These are phyloP conservation scores for Candida smagusa DNA, from an alignment of 1,139 yeast genomes.

Conservation along the genomic window DNA sequence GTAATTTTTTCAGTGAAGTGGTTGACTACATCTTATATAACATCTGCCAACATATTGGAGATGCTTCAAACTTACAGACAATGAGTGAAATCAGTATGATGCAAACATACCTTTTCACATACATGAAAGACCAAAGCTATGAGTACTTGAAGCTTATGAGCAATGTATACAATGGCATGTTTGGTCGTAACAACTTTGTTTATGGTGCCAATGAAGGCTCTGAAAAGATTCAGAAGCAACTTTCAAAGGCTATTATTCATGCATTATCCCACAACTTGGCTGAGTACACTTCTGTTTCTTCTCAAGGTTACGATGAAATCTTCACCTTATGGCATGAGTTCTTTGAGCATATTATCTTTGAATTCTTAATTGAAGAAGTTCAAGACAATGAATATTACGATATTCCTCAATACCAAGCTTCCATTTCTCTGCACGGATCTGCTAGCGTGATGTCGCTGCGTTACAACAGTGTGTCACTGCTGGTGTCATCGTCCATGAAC, in stretches of 20 bases:
- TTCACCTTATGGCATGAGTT: constrained; percentile 19
- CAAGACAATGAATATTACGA: background rate
- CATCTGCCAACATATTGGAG: constrained; percentile 15
- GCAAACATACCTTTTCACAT: constrained; percentile 18
- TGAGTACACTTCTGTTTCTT: constrained; percentile 6
- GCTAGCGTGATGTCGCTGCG: constrained; percentile 12
- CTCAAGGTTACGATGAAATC: constrained; percentile 9
- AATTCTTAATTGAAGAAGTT: constrained; percentile 9
- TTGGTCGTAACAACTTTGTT: constrained; percentile 4
- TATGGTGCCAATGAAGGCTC: constrained; percentile 5
- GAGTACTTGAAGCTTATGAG: constrained; percentile 25
- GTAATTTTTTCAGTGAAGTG: constrained; percentile 25
- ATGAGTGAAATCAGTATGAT: constrained; percentile 19
- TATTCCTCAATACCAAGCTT: background rate
- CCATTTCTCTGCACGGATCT: constrained; percentile 3
- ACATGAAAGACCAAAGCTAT: constrained; percentile 25
- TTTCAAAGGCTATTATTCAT: constrained; percentile 13
- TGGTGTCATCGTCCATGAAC: constrained; percentile 3
- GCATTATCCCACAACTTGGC: constrained; percentile 15
- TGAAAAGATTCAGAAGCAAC: constrained; percentile 8
- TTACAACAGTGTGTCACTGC: constrained; percentile 11
- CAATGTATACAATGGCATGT: constrained; percentile 18
- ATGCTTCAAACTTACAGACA: constrained; percentile 13
- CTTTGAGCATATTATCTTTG: constrained; percentile 15
- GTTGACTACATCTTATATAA: constrained; percentile 29